These are phyloP conservation scores for Breynia disticha DNA, from an alignment of 441 rosid genomes.

Conservation along the genomic window DNA sequence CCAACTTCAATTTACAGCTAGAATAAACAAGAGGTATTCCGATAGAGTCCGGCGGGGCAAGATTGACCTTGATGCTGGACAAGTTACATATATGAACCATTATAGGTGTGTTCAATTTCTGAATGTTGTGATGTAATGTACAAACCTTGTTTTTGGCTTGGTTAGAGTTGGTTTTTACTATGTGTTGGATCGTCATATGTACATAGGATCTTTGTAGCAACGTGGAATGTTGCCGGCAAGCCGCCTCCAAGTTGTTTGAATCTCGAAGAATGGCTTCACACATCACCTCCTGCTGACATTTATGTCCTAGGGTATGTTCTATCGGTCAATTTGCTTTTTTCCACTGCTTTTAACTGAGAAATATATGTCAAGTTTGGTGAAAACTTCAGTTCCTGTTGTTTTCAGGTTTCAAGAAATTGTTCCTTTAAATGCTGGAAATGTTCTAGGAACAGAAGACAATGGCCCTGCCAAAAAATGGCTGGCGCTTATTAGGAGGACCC, in stretches of 20 bases:
- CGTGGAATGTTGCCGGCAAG: constrained; percentile 98
- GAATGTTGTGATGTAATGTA: neutral
- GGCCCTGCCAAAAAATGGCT: constrained; percentile 97
- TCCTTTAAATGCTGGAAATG: constrained; percentile 92
- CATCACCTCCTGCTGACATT: constrained; percentile 91
- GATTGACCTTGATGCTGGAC: constrained; percentile 53
- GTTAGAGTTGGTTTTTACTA: constrained; percentile 7
- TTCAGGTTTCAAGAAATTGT: constrained; percentile 94
- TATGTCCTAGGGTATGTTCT: constrained; percentile 77
- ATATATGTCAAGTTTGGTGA: neutral
- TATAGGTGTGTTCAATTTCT: constrained; percentile 36
- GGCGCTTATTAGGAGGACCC: constrained; percentile 72
- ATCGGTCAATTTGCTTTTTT: constrained; percentile 6
- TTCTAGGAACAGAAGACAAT: constrained; percentile 92
- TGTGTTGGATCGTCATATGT: constrained; percentile 10
- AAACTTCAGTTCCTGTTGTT: constrained; percentile 3
- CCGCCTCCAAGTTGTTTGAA: constrained; percentile 73
- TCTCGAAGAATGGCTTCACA: constrained; percentile 90
- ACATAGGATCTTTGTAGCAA: constrained; percentile 75
- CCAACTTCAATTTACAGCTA: constrained; percentile 33
- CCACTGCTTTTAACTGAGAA: neutral
- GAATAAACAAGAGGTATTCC: constrained; percentile 36
- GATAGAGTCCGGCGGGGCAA: constrained; percentile 49
- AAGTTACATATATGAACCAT: constrained; percentile 49
- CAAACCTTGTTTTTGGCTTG: constrained; percentile 4